Conservation (phyloP, 1,284 basidiomycete genomes). For the Xerocomus minutiporus region DNA sequence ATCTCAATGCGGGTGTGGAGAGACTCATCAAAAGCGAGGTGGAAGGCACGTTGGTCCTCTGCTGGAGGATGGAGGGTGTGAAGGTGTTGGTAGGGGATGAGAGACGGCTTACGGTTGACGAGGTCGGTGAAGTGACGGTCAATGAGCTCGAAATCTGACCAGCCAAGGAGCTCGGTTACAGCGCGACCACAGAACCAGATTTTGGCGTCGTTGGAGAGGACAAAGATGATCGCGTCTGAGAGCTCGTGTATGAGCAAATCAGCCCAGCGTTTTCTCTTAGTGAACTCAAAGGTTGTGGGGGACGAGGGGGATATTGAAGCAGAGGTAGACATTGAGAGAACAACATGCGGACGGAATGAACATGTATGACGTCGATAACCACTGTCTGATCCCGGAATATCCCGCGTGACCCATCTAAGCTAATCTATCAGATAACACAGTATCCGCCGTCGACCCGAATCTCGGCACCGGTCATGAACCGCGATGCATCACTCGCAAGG, state of each 20-base stretch:
- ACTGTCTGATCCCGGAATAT: conserved; percentile 14
- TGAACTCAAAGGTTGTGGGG: conserved; percentile 63
- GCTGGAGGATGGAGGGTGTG: conserved; percentile 35
- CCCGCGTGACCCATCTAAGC: conserved; percentile 6
- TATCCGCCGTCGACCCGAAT: conserved; percentile 86
- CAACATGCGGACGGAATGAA: not conserved
- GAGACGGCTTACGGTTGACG: conserved; percentile 50
- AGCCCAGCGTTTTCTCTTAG: conserved; percentile 80
- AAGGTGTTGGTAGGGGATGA: not conserved
- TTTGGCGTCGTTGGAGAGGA: conserved; percentile 57
- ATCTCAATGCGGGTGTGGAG: conserved; percentile 46
- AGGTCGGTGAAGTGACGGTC: conserved; percentile 62
- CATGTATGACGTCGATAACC: conserved; percentile 23
- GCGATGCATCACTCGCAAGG: conserved; percentile 80
- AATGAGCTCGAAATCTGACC: conserved; percentile 68
- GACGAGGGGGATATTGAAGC: conserved; percentile 8
- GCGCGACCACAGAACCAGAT: conserved; percentile 72
- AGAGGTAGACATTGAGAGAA: conserved; percentile 20
- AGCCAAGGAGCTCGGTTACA: conserved; percentile 68
- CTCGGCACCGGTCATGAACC: conserved; percentile 83
- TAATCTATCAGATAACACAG: conserved; percentile 48
- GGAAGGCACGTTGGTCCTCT: conserved; percentile 60
- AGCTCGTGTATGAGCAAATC: conserved; percentile 77
- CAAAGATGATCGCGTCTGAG: conserved; percentile 65
- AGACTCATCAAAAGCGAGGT: conserved; percentile 50